Percentiles rank a stretch among this genome's conserved stretches.
Conservation (phyloP, 2,329 filamentous ascomycete species). For the Colletotrichum graminicola region DNA sequence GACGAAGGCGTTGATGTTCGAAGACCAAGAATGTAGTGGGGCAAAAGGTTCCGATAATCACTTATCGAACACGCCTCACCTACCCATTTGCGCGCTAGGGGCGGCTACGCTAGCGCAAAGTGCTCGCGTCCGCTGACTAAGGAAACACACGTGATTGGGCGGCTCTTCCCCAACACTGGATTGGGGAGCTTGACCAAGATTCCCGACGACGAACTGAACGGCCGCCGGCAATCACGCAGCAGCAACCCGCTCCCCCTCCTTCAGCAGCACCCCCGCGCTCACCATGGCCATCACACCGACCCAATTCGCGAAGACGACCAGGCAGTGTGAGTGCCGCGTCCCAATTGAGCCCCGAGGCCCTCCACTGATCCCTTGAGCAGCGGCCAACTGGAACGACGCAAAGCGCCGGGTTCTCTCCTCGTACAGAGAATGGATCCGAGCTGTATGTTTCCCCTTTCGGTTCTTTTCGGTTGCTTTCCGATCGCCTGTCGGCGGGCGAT, state of each 20-base stretch:
- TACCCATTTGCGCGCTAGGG: background rate
- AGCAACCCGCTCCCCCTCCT: constrained; percentile 45
- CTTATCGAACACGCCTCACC: constrained; percentile 6
- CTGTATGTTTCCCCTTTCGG: constrained; percentile 73
- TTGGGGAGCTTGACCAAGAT: constrained; percentile 39
- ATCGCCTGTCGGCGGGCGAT: background rate
- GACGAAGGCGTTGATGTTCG: constrained; percentile 19
- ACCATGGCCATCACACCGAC: constrained; percentile 92
- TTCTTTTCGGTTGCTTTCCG: constrained; percentile 3
- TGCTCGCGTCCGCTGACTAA: constrained; percentile 31
- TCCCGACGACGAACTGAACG: constrained; percentile 24
- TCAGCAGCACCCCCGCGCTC: constrained; percentile 56
- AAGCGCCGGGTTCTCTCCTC: constrained; percentile 86
- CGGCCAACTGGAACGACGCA: constrained; percentile 90
- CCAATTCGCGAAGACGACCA: constrained; percentile 85
- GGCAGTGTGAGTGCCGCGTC: constrained; percentile 73
- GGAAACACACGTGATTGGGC: constrained; percentile 39
- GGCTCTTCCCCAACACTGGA: constrained; percentile 24
- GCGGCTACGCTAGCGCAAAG: background rate
- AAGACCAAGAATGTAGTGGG: constrained; percentile 15
- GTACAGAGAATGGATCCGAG: constrained; percentile 96
- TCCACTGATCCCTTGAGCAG: constrained; percentile 65
- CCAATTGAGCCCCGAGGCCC: constrained; percentile 18
- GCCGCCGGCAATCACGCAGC: constrained; percentile 44
- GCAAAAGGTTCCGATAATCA: constrained; percentile 19